Percentiles rank a stretch among this genome's conserved stretches.
phyloP scores from a whole-genome alignment of 306 rosid genomes.

The Cicer cuneatum region DNA sequence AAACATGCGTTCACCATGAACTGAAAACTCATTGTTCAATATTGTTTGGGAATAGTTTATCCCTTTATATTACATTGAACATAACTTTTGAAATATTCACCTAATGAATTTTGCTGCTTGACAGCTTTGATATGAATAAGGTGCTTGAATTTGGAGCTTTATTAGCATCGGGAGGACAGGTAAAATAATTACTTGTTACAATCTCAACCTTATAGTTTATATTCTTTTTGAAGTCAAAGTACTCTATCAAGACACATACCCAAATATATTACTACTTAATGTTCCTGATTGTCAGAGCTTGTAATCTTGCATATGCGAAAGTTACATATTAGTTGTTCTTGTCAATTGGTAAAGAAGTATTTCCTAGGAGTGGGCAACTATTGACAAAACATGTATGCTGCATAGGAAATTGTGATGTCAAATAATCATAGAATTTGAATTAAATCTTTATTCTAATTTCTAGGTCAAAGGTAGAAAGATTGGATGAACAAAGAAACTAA shows the following conservation, averaged over 20 bases:
- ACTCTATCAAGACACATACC: neutral
- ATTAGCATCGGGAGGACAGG: constrained; percentile 98
- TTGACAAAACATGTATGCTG: neutral
- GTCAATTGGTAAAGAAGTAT: neutral
- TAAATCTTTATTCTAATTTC: constrained; percentile 6
- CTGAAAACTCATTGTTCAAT: constrained; percentile 14
- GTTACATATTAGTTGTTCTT: constrained; percentile 1
- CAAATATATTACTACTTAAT: constrained; percentile 28
- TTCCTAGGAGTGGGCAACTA: constrained; percentile 7
- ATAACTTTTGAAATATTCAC: constrained; percentile 26
- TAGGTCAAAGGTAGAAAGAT: constrained; percentile 18
- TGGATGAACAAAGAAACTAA: constrained; percentile 4
- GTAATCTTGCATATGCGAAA: constrained; percentile 20
- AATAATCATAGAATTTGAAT: constrained; percentile 14
- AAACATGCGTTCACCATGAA: constrained; percentile 14
- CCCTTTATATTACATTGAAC: constrained; percentile 5
- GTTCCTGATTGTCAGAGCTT: constrained; percentile 26
- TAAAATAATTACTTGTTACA: constrained; percentile 34
- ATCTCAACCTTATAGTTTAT: neutral
- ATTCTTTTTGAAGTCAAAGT: neutral
- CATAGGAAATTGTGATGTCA: constrained; percentile 21
- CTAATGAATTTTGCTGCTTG: constrained; percentile 17
- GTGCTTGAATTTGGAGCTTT: constrained; percentile 95
- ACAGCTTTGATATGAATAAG: constrained; percentile 89
- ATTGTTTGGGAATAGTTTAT: neutral